Conservation (phyloP, 2,329 filamentous ascomycete genomes). For the Fusarium sp. region DNA sequence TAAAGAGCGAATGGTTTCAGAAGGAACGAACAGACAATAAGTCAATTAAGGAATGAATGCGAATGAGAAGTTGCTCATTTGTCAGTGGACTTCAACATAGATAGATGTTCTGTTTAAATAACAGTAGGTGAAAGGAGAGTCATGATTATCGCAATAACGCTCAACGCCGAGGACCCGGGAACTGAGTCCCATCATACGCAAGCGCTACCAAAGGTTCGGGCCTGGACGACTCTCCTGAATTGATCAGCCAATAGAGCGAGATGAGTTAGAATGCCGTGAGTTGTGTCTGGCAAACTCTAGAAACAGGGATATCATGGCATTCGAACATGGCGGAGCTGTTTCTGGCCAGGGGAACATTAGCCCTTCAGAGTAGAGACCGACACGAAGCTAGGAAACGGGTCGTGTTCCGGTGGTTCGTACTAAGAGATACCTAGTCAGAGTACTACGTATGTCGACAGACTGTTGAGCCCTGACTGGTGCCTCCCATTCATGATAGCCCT, state of each 20-base stretch:
- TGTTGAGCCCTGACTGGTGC: neutral
- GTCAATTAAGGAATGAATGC: slow-evolving; percentile 21
- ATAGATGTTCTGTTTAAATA: slow-evolving; percentile 18
- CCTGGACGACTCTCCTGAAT: neutral
- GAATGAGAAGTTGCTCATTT: slow-evolving; percentile 30
- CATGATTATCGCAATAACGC: neutral
- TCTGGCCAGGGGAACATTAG: neutral
- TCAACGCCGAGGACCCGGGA: neutral
- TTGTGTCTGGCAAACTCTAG: neutral
- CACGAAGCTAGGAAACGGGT: neutral
- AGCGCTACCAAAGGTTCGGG: neutral
- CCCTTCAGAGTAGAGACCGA: neutral
- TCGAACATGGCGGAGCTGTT: neutral
- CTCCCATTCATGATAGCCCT: neutral
- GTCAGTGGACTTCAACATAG: slow-evolving; percentile 9
- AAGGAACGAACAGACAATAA: neutral
- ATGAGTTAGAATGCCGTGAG: slow-evolving; percentile 19
- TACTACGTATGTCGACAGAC: neutral
- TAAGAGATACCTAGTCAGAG: neutral
- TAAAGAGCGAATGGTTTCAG: slow-evolving; percentile 15
- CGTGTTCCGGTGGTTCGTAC: neutral
- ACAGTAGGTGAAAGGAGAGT: neutral
- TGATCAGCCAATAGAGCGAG: slow-evolving; percentile 26
- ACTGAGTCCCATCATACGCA: neutral
- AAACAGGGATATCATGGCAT: neutral